Evolutionary conservation across 441 rosid genomes (phyloP).

Genomic region (Flueggea neowawraea): DNA sequence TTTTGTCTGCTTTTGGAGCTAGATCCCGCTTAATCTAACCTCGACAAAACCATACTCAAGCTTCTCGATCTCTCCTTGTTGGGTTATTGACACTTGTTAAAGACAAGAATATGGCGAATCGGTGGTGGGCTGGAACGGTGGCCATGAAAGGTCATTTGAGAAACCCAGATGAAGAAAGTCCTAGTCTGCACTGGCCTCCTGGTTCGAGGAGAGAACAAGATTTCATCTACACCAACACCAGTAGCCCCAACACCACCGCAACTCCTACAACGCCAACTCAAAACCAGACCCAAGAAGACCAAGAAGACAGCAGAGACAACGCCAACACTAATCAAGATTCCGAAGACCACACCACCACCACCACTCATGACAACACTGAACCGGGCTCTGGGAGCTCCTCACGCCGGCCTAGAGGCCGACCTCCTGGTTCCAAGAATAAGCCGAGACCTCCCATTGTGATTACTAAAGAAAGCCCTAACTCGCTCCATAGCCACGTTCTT

Average conservation of each 20-base stretch:
- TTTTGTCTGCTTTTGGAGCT: too few species aligned
- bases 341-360: constrained; percentile 22
- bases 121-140: constrained; percentile 87
- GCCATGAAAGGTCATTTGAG: constrained; percentile 60
- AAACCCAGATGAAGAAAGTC: constrained; percentile 33
- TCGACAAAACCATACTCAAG: too few species aligned
- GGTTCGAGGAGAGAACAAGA: neutral
- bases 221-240: too few species aligned
- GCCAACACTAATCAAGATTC: constrained; percentile 28
- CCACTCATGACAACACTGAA: constrained; percentile 25
- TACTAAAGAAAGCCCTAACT: constrained; percentile 87
- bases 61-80: neutral
- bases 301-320: constrained; percentile 42
- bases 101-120: constrained; percentile 56
- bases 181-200: constrained; percentile 24
- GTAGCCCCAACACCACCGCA: constrained; percentile 12
- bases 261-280: neutral
- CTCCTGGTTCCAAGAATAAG: constrained; percentile 86
- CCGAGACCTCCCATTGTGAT: constrained; percentile 70
- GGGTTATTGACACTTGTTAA: constrained; percentile 3
- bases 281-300: constrained; percentile 41
- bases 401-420: constrained; percentile 83
- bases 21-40: too few species aligned
- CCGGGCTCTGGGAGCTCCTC: constrained; percentile 46
- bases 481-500: constrained; percentile 83